Percentiles rank a stretch among this genome's conserved stretches.
Conservation (phyloP, 73 alveolate genomes). For the Breviolum minutum region DNA sequence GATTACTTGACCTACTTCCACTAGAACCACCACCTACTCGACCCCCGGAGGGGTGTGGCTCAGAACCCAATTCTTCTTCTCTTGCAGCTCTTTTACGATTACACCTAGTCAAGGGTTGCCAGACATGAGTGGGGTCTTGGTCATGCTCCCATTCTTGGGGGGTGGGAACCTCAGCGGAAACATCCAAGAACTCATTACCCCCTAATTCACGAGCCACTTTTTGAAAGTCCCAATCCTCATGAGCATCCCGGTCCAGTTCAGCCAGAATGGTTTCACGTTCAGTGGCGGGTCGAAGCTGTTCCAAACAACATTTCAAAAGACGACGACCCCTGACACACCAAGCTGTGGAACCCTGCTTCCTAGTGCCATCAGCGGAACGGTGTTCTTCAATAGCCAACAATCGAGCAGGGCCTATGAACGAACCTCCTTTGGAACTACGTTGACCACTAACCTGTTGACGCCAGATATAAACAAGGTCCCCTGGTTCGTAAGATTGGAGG, state of each 20-base stretch:
- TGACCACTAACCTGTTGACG: neutral
- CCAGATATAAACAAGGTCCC: neutral
- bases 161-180: too few species aligned
- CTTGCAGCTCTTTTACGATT: too few species aligned
- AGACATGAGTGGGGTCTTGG: too few species aligned
- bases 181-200: too few species aligned
- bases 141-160: too few species aligned
- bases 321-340: slow-evolving; percentile 1
- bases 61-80: too few species aligned
- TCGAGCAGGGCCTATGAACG: neutral
- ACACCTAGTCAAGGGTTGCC: too few species aligned
- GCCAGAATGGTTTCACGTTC: neutral
- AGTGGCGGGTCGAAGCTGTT: neutral
- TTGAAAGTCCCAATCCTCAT: neutral
- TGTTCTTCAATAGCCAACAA: neutral
- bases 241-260: neutral
- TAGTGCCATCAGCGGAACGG: neutral
- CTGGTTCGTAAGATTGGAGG: neutral
- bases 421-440: neutral
- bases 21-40: too few species aligned
- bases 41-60: too few species aligned
- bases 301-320: neutral
- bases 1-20: too few species aligned
- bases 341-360: neutral
- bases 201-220: neutral